A percentile compares a stretch with the other conserved stretches of the same genome.
These are phyloP conservation scores for Trametes cingulata DNA, from an alignment of 768 basidiomycete genomes.

Conservation along the genomic window DNA sequence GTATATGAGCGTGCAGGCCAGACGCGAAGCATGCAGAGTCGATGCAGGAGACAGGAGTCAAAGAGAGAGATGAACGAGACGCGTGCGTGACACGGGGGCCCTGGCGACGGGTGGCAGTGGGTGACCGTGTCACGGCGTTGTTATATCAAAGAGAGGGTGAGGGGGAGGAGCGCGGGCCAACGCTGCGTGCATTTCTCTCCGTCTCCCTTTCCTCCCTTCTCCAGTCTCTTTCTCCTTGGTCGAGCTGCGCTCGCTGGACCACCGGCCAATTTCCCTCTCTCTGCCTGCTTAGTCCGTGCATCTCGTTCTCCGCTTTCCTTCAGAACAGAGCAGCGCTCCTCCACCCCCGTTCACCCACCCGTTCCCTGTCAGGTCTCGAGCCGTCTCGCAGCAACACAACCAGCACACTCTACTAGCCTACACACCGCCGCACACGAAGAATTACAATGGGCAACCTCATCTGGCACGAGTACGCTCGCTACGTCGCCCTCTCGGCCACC, in stretches of 20 bases:
- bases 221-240: constrained; percentile 35
- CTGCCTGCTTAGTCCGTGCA: constrained; percentile 35
- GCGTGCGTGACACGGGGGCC: constrained; percentile 6
- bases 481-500: constrained; percentile 66
- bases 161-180: constrained; percentile 8
- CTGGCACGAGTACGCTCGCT: constrained; percentile 78
- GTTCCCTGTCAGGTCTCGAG: constrained; percentile 15
- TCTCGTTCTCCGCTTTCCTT: constrained; percentile 28
- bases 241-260: constrained; percentile 44
- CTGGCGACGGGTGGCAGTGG: constrained; percentile 21
- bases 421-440: constrained; percentile 3
- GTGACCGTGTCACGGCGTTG: constrained; percentile 18
- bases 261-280: constrained; percentile 28
- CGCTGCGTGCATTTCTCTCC: constrained; percentile 24
- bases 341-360: constrained; percentile 11
- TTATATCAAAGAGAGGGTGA: constrained; percentile 13
- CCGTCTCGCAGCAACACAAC: constrained; percentile 19
- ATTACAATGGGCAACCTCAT: constrained; percentile 72
- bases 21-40: not conserved
- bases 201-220: constrained; percentile 24
- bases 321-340: constrained; percentile 25
- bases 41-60: not conserved
- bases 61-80: not conserved
- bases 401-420: not conserved
- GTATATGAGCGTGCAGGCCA: not conserved